These are phyloP conservation scores for Leptomonas seymouri DNA, from an alignment of 208 protist species.

Conservation along the genomic window DNA sequence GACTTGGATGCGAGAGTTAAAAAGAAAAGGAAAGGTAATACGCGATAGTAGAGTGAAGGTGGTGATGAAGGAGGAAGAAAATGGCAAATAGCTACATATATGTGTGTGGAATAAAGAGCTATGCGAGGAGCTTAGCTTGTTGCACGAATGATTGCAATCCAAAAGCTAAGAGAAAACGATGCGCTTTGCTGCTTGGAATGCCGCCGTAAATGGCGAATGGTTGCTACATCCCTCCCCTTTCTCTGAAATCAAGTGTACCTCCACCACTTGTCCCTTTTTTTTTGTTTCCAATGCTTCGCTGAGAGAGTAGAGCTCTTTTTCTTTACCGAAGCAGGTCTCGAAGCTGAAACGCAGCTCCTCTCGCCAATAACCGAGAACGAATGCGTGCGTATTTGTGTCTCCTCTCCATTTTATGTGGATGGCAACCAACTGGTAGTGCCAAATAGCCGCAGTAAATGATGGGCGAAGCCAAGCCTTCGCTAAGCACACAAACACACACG, in stretches of 20 bases:
- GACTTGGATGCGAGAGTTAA: neutral
- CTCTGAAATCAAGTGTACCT: too few species aligned
- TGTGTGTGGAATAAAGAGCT: too few species aligned
- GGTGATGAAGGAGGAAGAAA: neutral
- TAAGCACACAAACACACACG: neutral
- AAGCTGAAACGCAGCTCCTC: constrained; percentile 4
- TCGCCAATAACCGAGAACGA: neutral
- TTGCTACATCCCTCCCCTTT: too few species aligned
- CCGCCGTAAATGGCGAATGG: too few species aligned
- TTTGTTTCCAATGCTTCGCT: too few species aligned
- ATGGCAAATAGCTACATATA: too few species aligned
- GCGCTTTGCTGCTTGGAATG: too few species aligned
- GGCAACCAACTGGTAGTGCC: constrained; percentile 8
- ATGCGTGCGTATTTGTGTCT: neutral
- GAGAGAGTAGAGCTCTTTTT: too few species aligned
- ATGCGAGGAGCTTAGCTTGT: too few species aligned
- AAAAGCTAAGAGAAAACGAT: too few species aligned
- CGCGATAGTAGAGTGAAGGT: neutral
- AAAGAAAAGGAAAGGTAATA: neutral
- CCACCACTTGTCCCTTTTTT: too few species aligned
- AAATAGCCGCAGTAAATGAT: neutral
- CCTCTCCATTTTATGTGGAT: neutral
- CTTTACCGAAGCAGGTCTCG: neutral
- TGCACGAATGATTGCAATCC: too few species aligned
- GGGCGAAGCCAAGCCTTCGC: neutral